Evolutionary conservation across 257 asterid genomes (phyloP).

Genomic region (Lantana camara): DNA sequence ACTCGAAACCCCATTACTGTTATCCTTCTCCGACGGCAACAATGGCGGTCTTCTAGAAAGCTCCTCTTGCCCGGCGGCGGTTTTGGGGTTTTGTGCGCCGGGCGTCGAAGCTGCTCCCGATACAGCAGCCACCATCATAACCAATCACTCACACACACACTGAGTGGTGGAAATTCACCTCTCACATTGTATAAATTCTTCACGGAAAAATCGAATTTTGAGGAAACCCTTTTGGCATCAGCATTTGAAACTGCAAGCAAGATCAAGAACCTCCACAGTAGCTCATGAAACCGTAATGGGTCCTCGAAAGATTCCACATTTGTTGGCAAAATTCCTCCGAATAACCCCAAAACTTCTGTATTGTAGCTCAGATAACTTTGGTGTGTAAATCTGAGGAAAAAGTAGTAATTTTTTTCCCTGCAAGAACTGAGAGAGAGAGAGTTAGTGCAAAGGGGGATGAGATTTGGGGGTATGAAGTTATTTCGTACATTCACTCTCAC

Average conservation of each 20-base stretch:
- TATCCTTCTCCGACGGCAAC: conserved; percentile 79
- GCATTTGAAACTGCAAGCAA: conserved; percentile 42
- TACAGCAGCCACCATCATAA: conserved; percentile 90
- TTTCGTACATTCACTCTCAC: conserved; percentile 40
- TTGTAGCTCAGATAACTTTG: neutral
- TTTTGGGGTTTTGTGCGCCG: conserved; percentile 52
- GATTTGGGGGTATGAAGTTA: conserved; percentile 52
- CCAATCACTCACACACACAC: conserved; percentile 24
- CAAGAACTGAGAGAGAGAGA: conserved; percentile 32
- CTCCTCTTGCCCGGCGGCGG: conserved; percentile 41
- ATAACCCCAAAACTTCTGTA: conserved; percentile 17
- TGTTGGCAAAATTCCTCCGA: conserved; percentile 18
- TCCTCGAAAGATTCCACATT: conserved; percentile 45
- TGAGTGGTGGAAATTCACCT: conserved; percentile 34
- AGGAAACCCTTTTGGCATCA: conserved; percentile 37
- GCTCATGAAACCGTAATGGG: conserved; percentile 44
- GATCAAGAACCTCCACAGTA: conserved; percentile 56
- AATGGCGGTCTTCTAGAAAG: conserved; percentile 68
- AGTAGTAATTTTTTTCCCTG: conserved; percentile 38
- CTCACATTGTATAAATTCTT: conserved; percentile 59
- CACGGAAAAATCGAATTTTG: conserved; percentile 36
- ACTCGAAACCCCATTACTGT: conserved; percentile 50
- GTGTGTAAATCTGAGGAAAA: conserved; percentile 7
- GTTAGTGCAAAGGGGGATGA: conserved; percentile 27
- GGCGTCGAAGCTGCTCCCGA: conserved; percentile 77